Evolutionary conservation across 2,329 filamentous ascomycete species (phyloP).

Genomic region (Xylariaceae sp.): DNA sequence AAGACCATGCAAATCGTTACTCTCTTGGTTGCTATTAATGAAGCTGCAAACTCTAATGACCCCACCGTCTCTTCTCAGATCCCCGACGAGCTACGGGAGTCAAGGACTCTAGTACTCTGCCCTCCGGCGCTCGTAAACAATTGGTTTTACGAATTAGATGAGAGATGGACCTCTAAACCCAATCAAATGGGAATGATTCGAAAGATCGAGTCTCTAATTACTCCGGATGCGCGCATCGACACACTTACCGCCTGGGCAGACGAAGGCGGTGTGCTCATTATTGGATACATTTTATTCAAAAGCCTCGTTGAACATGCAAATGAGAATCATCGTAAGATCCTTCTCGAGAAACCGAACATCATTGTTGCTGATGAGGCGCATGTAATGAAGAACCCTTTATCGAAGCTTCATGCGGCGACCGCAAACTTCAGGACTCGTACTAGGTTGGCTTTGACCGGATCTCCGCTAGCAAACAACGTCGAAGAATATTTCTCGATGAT

Average conservation of each 20-base stretch:
- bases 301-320: constrained; percentile 31
- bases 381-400: constrained; percentile 62
- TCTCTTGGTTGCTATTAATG: constrained; percentile 69
- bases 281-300: constrained; percentile 70
- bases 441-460: constrained; percentile 81
- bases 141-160: constrained; percentile 72
- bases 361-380: constrained; percentile 87
- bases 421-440: constrained; percentile 60
- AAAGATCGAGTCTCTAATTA: constrained; percentile 47
- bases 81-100: constrained; percentile 57
- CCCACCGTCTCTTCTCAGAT: constrained; percentile 59
- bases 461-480: constrained; percentile 80
- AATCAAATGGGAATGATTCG: constrained; percentile 52
- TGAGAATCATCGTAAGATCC: constrained; percentile 29
- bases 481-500: constrained; percentile 84
- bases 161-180: constrained; percentile 61
- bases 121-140: constrained; percentile 74
- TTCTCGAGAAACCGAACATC: constrained; percentile 63
- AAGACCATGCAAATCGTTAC: constrained; percentile 92
- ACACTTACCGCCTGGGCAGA: constrained; percentile 57
- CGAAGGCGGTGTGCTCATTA: constrained; percentile 67
- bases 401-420: constrained; percentile 51
- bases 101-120: constrained; percentile 69
- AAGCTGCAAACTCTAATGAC: constrained; percentile 60
- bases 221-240: constrained; percentile 36